Conservation (phyloP, 176 grass and related monocot species). For the Ensete ventricosum region DNA sequence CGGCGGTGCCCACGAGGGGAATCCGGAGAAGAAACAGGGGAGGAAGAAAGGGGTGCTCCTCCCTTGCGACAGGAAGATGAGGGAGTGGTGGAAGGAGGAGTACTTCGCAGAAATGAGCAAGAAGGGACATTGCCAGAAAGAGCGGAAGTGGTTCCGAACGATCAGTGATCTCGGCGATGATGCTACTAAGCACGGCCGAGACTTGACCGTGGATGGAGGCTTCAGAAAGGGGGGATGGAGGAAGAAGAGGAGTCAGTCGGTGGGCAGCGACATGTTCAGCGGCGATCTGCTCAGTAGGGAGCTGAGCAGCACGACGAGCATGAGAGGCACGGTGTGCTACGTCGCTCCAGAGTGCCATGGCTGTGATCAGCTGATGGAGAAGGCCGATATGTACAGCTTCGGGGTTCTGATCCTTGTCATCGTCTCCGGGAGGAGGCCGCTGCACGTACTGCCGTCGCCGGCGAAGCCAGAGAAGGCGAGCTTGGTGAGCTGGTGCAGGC, state of each 20-base stretch:
- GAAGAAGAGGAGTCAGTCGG: slow-evolving; percentile 40
- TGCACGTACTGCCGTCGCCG: slow-evolving; percentile 83
- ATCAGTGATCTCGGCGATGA: slow-evolving; percentile 21
- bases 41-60: slow-evolving; percentile 10
- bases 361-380: slow-evolving; percentile 27
- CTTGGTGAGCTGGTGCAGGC: slow-evolving; percentile 76
- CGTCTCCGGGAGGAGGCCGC: slow-evolving; percentile 60
- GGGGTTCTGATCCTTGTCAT: slow-evolving; percentile 58
- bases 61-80: slow-evolving; percentile 31
- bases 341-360: slow-evolving; percentile 49
- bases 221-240: slow-evolving; percentile 26
- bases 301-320: slow-evolving; percentile 55
- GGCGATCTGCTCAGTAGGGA: slow-evolving; percentile 50
- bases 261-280: slow-evolving; percentile 42
- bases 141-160: slow-evolving; percentile 34
- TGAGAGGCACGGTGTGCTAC: slow-evolving; percentile 72
- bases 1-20: slow-evolving; percentile 10
- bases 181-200: neutral
- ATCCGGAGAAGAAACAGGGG: slow-evolving; percentile 22
- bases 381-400: slow-evolving; percentile 41
- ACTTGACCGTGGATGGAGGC: slow-evolving; percentile 14
- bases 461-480: slow-evolving; percentile 85
- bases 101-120: slow-evolving; percentile 71
- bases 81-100: slow-evolving; percentile 82
- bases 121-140: slow-evolving; percentile 31